Evolutionary conservation across 2,329 filamentous ascomycete species (phyloP).

Genomic region (Neophaeococcomyces aloes): DNA sequence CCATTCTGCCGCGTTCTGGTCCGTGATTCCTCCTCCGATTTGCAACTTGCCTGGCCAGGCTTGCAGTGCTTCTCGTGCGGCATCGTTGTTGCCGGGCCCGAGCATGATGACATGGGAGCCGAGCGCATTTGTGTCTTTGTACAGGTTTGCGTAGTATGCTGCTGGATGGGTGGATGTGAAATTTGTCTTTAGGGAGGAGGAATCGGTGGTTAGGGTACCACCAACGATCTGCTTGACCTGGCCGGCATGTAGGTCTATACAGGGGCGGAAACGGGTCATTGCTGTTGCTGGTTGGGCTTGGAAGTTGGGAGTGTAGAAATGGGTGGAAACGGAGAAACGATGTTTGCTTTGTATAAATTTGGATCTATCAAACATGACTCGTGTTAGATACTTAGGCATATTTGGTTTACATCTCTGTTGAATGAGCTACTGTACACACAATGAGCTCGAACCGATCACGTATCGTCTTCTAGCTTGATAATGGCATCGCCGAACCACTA

Average conservation of each 20-base stretch:
- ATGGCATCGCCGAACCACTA: too few species aligned
- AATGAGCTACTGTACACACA: too few species aligned
- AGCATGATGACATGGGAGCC: constrained; percentile 97
- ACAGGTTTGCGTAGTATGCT: constrained; percentile 69
- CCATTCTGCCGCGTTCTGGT: constrained; percentile 75
- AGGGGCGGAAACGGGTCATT: constrained; percentile 93
- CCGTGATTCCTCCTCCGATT: constrained; percentile 86
- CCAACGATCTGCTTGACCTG: constrained; percentile 98
- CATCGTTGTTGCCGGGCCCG: constrained; percentile 72
- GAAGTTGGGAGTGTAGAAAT: background rate
- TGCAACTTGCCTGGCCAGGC: constrained; percentile 76
- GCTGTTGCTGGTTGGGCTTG: constrained; percentile 13
- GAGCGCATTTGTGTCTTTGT: constrained; percentile 59
- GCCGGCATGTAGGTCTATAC: constrained; percentile 94
- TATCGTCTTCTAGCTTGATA: too few species aligned
- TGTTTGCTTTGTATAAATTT: too few species aligned
- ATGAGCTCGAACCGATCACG: too few species aligned
- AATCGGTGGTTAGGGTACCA: constrained; percentile 65
- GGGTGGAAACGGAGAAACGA: background rate
- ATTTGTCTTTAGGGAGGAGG: constrained; percentile 69
- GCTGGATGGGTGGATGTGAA: constrained; percentile 78
- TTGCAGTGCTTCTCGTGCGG: constrained; percentile 63
- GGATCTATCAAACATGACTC: too few species aligned
- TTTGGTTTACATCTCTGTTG: too few species aligned
- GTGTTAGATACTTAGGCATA: too few species aligned